These are phyloP conservation scores for Salix exigua DNA, from an alignment of 345 rosid genomes.

Conservation along the genomic window DNA sequence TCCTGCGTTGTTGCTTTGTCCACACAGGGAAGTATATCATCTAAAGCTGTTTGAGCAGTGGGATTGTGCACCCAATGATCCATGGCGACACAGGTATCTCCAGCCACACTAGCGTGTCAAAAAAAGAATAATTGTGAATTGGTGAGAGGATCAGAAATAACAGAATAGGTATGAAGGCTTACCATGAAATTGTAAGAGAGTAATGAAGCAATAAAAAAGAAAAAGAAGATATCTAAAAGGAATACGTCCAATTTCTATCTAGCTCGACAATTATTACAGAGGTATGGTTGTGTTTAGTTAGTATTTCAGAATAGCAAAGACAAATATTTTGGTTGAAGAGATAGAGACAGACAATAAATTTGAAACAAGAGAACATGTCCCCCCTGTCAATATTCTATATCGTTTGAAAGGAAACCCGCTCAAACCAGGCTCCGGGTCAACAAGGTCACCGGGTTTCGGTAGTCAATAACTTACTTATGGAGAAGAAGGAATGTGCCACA, in stretches of 20 bases:
- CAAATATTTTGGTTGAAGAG: too few relatives aligned
- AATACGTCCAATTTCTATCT: neutral
- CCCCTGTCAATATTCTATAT: too few relatives aligned
- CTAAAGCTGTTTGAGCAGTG: constrained; percentile 72
- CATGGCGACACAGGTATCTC: constrained; percentile 88
- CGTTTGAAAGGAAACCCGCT: too few relatives aligned
- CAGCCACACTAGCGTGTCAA: constrained; percentile 55
- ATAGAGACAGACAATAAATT: too few relatives aligned
- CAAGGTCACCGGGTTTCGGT: neutral
- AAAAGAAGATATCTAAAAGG: neutral
- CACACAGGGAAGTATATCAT: constrained; percentile 79
- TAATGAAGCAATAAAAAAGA: neutral
- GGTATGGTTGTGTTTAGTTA: too few relatives aligned
- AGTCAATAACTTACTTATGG: constrained; percentile 61
- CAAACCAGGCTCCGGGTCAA: too few relatives aligned
- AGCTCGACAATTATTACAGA: neutral
- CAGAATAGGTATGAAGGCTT: neutral
- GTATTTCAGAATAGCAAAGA: too few relatives aligned
- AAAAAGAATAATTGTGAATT: constrained; percentile 1
- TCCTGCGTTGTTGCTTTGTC: constrained; percentile 78
- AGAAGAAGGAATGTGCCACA: constrained; percentile 84
- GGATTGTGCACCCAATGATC: constrained; percentile 83
- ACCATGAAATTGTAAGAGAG: neutral
- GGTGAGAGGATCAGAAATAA: too few relatives aligned
- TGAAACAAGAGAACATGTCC: too few relatives aligned